These are phyloP conservation scores for Alloteropsis semialata DNA, from an alignment of 176 grass and related monocot genomes.

Conservation along the genomic window DNA sequence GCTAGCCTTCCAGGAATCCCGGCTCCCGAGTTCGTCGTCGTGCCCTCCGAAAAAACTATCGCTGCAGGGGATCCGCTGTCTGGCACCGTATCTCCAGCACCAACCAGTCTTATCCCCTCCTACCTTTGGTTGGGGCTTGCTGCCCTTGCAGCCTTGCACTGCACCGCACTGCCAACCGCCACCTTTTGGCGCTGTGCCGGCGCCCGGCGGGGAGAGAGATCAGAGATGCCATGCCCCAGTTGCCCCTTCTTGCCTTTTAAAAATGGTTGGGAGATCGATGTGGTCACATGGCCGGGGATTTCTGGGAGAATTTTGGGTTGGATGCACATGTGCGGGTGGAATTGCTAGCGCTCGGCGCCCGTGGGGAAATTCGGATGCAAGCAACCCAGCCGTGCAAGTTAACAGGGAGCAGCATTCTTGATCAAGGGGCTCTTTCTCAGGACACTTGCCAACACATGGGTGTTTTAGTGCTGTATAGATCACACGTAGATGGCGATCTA, in stretches of 20 bases:
- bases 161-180: conserved; percentile 11
- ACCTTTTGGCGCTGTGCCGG: neutral
- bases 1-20: neutral
- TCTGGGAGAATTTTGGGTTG: neutral
- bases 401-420: neutral
- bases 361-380: neutral
- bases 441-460: neutral
- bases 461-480: neutral
- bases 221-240: neutral
- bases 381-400: neutral
- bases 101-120: neutral
- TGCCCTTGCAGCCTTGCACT: conserved; percentile 3
- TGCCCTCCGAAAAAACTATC: neutral
- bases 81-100: conserved; percentile 16
- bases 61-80: neutral
- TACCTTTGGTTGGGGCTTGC: neutral
- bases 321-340: neutral
- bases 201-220: neutral
- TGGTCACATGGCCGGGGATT: conserved; percentile 25
- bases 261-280: neutral
- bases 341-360: neutral
- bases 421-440: neutral
- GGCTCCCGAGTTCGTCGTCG: neutral
- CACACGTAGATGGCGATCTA: neutral
- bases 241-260: neutral